Conservation (phyloP, 2,329 filamentous ascomycete genomes). For the Corynespora cassiicola region DNA sequence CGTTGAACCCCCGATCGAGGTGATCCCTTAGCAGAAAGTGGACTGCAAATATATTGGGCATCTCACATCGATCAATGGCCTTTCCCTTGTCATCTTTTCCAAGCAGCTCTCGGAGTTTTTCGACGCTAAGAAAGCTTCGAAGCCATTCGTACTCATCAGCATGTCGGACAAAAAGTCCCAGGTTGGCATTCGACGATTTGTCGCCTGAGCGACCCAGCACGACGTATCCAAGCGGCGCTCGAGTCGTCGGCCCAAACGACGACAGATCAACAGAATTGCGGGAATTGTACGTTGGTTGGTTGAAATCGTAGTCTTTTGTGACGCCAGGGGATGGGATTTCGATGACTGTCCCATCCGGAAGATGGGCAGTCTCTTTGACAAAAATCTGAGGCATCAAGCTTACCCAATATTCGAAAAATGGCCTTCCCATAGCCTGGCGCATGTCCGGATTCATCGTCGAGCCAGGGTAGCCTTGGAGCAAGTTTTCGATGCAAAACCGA, state of each 20-base stretch:
- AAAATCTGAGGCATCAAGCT: slow-evolving; percentile 22
- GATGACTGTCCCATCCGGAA: slow-evolving; percentile 18
- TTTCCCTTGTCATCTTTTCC: slow-evolving; percentile 52
- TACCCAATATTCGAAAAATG: slow-evolving; percentile 30
- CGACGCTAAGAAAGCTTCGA: slow-evolving; percentile 48
- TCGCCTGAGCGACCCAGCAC: slow-evolving; percentile 50
- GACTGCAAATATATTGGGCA: slow-evolving; percentile 27
- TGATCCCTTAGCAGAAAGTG: slow-evolving; percentile 30
- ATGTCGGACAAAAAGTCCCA: slow-evolving; percentile 49
- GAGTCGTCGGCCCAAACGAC: slow-evolving; percentile 32
- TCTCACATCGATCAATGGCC: slow-evolving; percentile 36
- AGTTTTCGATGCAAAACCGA: slow-evolving; percentile 24
- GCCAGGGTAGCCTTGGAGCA: slow-evolving; percentile 27
- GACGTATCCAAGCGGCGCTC: slow-evolving; percentile 48
- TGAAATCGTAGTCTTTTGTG: slow-evolving; percentile 18
- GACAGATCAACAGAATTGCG: slow-evolving; percentile 23
- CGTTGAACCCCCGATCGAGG: slow-evolving; percentile 27
- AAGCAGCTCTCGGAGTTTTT: slow-evolving; percentile 48
- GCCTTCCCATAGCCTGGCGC: slow-evolving; percentile 26
- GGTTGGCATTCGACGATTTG: slow-evolving; percentile 51
- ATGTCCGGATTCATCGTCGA: slow-evolving; percentile 28
- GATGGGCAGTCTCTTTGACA: slow-evolving; percentile 21
- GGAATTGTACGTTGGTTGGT: slow-evolving; percentile 22
- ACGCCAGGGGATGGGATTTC: slow-evolving; percentile 17
- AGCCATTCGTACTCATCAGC: slow-evolving; percentile 54